A percentile compares a stretch with the other conserved stretches of the same genome.
phyloP scores from a whole-genome alignment of 495 filamentous ascomycete genomes.

The Parachaetomium inaequale region DNA sequence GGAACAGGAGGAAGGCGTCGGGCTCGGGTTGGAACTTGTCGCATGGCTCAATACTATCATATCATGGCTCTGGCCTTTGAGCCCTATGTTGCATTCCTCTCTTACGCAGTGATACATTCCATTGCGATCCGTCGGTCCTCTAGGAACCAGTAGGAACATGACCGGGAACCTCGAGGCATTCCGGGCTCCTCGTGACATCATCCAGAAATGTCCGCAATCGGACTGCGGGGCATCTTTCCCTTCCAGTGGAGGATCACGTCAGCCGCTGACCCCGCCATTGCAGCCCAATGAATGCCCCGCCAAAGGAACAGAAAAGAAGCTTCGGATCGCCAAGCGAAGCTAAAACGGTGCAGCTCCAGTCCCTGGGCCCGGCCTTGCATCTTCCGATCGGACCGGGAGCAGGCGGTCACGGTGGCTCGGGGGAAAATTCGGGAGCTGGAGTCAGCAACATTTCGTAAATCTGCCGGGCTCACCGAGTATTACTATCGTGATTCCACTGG shows the following conservation, averaged over 20 bases:
- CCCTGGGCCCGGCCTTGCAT: background rate
- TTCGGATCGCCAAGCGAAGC: slow-evolving; percentile 1
- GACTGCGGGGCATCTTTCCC: slow-evolving; percentile 13
- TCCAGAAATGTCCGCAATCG: slow-evolving; percentile 22
- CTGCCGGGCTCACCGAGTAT: background rate
- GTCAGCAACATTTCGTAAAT: background rate
- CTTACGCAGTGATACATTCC: too few relatives aligned
- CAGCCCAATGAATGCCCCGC: background rate
- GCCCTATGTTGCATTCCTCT: background rate
- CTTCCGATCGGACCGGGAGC: slow-evolving; percentile 17
- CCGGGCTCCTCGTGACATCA: slow-evolving; percentile 14
- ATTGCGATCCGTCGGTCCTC: too few relatives aligned
- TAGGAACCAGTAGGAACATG: too few relatives aligned
- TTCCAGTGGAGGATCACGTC: background rate
- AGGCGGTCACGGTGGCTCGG: background rate
- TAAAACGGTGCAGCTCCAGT: background rate
- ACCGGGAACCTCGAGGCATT: too few relatives aligned
- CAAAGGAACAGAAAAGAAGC: background rate
- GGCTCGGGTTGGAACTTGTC: background rate
- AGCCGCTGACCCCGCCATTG: slow-evolving; percentile 12
- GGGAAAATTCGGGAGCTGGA: background rate
- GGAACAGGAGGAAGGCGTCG: slow-evolving; percentile 1
- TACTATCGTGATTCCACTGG: background rate
- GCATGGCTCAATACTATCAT: slow-evolving; percentile 7
- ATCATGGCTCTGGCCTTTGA: slow-evolving; percentile 11